Percentiles rank a stretch among this genome's conserved stretches.
These are phyloP conservation scores for Fusarium pseudoanthophilum DNA, from an alignment of 2,329 filamentous ascomycete genomes.

Conservation along the genomic window DNA sequence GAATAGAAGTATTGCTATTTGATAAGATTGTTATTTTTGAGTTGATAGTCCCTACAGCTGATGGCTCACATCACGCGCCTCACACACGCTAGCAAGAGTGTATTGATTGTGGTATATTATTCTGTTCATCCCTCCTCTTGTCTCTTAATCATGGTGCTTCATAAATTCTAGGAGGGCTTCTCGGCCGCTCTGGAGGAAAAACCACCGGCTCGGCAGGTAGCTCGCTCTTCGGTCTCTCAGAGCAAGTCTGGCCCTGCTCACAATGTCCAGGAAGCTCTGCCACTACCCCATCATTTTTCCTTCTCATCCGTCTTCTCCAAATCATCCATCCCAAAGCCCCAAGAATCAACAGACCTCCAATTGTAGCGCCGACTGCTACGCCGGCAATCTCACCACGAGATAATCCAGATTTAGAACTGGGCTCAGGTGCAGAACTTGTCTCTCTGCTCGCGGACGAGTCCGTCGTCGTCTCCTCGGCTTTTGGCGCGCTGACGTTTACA, in stretches of 20 bases:
- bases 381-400: background rate
- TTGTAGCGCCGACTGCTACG: background rate
- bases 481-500: slow-evolving; percentile 1
- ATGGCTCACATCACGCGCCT: too few relatives aligned
- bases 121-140: background rate
- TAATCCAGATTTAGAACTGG: background rate
- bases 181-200: background rate
- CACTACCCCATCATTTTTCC: fast-evolving
- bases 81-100: background rate
- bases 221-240: slow-evolving; percentile 9
- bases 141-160: background rate
- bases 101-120: background rate
- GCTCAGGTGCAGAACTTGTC: background rate
- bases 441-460: background rate
- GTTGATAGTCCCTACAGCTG: too few relatives aligned
- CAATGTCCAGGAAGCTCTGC: background rate
- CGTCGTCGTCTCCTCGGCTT: background rate
- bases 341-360: background rate
- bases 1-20: too few relatives aligned
- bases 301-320: background rate
- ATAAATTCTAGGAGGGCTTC: background rate
- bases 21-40: too few relatives aligned
- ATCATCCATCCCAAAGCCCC: background rate
- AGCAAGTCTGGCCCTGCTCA: background rate
- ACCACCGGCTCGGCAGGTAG: background rate